phyloP scores from a whole-genome alignment of 768 basidiomycete species.

The Phaeotremella skinneri region DNA sequence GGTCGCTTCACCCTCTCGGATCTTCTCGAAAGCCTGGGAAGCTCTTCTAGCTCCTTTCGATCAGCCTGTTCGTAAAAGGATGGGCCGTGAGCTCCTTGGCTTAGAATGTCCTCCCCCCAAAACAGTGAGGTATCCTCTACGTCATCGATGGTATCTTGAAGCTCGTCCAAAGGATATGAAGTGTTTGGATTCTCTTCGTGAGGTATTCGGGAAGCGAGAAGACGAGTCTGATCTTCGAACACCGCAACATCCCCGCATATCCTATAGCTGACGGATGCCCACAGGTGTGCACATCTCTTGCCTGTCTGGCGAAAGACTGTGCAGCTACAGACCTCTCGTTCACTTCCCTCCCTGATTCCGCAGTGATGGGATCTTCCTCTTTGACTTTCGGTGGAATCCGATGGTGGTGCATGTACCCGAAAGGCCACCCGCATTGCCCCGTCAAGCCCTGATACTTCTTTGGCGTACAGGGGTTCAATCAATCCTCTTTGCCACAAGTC shows the following conservation, averaged over 20 bases:
- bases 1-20: neutral
- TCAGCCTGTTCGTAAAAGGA: neutral
- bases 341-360: neutral
- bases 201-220: neutral
- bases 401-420: neutral
- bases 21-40: neutral
- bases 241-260: conserved; percentile 9
- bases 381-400: neutral
- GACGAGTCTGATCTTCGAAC: conserved; percentile 8
- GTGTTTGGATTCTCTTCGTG: neutral
- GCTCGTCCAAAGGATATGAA: neutral
- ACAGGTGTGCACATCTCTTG: conserved; percentile 12
- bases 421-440: neutral
- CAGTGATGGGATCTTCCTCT: neutral
- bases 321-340: conserved; percentile 13
- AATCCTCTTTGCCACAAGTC: conserved; percentile 11
- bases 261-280: conserved; percentile 8
- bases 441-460: neutral
- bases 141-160: neutral
- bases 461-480: neutral
- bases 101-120: neutral
- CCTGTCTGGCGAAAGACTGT: neutral
- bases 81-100: neutral
- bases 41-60: neutral
- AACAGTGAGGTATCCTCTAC: neutral